Percentiles rank a stretch among this genome's conserved stretches.
Evolutionary conservation across 2,329 filamentous ascomycete species (phyloP).

Genomic region (Diaporthe sp.): DNA sequence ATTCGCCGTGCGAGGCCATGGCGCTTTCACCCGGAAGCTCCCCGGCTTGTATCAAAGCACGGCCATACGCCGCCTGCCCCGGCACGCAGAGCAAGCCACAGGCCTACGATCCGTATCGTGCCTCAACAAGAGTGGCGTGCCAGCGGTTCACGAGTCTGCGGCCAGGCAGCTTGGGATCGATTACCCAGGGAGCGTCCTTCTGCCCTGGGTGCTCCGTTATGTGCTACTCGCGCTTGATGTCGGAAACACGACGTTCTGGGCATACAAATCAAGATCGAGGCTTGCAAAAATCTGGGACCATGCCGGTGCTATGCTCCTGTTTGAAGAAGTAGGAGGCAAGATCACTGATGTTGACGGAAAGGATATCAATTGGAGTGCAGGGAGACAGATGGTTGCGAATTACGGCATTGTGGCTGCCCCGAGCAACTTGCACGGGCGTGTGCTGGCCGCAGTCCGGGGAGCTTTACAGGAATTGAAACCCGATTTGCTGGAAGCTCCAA

Average conservation of each 20-base stretch:
- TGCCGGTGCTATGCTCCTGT: conserved; percentile 68
- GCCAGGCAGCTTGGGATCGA: conserved; percentile 53
- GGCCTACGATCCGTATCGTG: conserved; percentile 59
- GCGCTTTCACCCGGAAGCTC: conserved; percentile 59
- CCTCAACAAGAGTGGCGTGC: conserved; percentile 56
- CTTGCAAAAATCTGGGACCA: conserved; percentile 70
- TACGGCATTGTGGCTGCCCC: conserved; percentile 68
- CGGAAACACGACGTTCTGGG: conserved; percentile 66
- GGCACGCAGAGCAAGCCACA: conserved; percentile 39
- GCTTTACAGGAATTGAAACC: conserved; percentile 48
- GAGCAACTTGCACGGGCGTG: conserved; percentile 51
- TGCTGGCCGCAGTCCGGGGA: conserved; percentile 52
- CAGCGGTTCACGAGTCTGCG: conserved; percentile 57
- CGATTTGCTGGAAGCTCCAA: conserved; percentile 41
- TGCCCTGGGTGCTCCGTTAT: conserved; percentile 69
- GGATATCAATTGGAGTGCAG: conserved; percentile 59
- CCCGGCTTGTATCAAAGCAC: conserved; percentile 38
- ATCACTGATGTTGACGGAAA: conserved; percentile 65
- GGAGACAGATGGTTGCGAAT: conserved; percentile 60
- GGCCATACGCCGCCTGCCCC: conserved; percentile 46
- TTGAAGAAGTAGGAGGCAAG: conserved; percentile 65
- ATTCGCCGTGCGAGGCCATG: conserved; percentile 60
- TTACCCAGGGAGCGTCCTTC: conserved; percentile 61
- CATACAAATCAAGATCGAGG: conserved; percentile 60
- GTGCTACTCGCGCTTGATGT: conserved; percentile 61